Evolutionary conservation across 371 early-diverging fungal species (phyloP).

Genomic region (Actinomortierella wolfii): DNA sequence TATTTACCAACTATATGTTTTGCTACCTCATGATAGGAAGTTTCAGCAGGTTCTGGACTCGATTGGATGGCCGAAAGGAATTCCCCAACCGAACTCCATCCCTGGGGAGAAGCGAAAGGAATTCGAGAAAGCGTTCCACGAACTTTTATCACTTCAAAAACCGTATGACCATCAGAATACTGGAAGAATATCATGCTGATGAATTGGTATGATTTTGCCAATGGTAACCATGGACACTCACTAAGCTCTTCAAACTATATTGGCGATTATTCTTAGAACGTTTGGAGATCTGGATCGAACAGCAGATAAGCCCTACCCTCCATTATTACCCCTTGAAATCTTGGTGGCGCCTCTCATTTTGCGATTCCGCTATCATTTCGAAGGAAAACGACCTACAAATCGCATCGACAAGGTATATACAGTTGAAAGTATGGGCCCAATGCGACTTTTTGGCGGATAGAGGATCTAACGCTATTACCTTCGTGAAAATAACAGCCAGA

Average conservation of each 20-base stretch:
- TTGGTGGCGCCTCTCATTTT: constrained; percentile 68
- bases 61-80: constrained; percentile 59
- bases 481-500: constrained; percentile 63
- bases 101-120: constrained; percentile 42
- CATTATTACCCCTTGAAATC: constrained; percentile 54
- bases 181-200: too few species aligned
- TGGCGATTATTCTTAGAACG: constrained; percentile 4
- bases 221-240: background rate
- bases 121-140: constrained; percentile 51
- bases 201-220: too few species aligned
- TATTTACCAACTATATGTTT: background rate
- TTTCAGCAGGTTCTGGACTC: constrained; percentile 51
- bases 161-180: constrained; percentile 37
- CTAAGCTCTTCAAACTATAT: background rate
- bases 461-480: background rate
- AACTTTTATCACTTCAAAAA: constrained; percentile 50
- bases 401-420: constrained; percentile 72
- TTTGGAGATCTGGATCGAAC: constrained; percentile 16
- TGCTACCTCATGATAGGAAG: constrained; percentile 32
- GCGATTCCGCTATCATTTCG: constrained; percentile 83
- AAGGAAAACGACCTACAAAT: constrained; percentile 76
- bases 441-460: background rate
- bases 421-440: background rate
- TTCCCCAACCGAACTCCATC: constrained; percentile 50
- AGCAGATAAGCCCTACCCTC: constrained; percentile 11